A percentile compares a stretch with the other conserved stretches of the same genome.
Evolutionary conservation across 768 basidiomycete genomes (phyloP).

Genomic region (Mycena chlorophos): DNA sequence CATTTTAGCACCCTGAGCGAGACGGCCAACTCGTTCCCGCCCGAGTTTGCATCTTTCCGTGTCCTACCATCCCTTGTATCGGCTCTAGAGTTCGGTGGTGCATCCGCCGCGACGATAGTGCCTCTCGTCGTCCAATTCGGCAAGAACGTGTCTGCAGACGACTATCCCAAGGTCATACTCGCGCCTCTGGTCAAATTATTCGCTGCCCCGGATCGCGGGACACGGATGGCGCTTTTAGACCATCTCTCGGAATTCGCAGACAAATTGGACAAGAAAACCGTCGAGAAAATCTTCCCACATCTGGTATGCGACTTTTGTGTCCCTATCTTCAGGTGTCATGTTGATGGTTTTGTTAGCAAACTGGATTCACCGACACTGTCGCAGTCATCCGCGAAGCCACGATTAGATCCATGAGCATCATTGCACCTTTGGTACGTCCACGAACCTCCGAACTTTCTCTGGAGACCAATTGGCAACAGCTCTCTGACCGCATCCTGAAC

Average conservation of each 20-base stretch:
- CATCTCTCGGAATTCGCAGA: constrained; percentile 81
- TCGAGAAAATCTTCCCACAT: constrained; percentile 89
- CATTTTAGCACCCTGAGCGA: constrained; percentile 70
- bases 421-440: constrained; percentile 74
- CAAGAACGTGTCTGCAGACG: constrained; percentile 62
- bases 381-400: constrained; percentile 94
- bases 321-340: background rate
- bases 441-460: background rate
- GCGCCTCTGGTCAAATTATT: constrained; percentile 82
- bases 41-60: constrained; percentile 79
- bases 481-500: constrained; percentile 89
- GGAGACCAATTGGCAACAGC: constrained; percentile 40
- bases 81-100: constrained; percentile 76
- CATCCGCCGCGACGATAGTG: constrained; percentile 73
- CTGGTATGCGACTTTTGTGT: constrained; percentile 53
- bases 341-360: constrained; percentile 60
- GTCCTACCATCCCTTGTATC: constrained; percentile 86
- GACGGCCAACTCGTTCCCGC: constrained; percentile 75
- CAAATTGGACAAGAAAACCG: constrained; percentile 80
- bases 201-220: constrained; percentile 88
- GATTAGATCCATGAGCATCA: constrained; percentile 78
- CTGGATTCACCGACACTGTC: constrained; percentile 93
- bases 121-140: constrained; percentile 85
- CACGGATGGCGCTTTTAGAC: constrained; percentile 91
- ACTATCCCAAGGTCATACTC: constrained; percentile 69